phyloP scores from a whole-genome alignment of 2,329 filamentous ascomycete genomes.

The Sordariomycetes sp. region DNA sequence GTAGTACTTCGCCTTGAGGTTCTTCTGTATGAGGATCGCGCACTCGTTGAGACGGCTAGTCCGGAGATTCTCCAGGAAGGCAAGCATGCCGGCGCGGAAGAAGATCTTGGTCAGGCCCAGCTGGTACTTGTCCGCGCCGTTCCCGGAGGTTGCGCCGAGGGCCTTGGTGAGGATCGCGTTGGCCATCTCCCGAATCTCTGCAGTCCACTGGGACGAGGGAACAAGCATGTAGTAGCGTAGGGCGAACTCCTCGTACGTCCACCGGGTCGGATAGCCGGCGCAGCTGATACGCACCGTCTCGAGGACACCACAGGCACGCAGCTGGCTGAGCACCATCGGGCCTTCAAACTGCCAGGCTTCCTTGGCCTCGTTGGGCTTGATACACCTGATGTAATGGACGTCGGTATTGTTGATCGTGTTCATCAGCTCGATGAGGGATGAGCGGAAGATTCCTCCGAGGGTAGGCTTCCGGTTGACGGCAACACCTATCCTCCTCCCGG shows the following conservation, averaged over 20 bases:
- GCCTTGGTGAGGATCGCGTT: conserved; percentile 84
- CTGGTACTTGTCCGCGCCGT: conserved; percentile 86
- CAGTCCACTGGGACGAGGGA: conserved; percentile 78
- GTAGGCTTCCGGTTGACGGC: conserved; percentile 94
- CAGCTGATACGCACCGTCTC: conserved; percentile 97
- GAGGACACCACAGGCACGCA: conserved; percentile 95
- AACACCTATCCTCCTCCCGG: conserved; percentile 76
- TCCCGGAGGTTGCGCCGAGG: conserved; percentile 61
- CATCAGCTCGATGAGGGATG: conserved; percentile 96
- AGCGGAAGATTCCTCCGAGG: conserved; percentile 96
- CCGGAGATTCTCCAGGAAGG: conserved; percentile 88
- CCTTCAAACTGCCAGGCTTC: conserved; percentile 97
- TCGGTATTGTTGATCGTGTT: conserved; percentile 94
- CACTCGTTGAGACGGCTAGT: conserved; percentile 85
- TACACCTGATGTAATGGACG: conserved; percentile 97
- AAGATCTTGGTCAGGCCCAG: conserved; percentile 97
- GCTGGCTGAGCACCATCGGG: conserved; percentile 94
- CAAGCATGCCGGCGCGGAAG: conserved; percentile 97
- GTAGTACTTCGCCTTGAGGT: conserved; percentile 89
- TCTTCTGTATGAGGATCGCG: conserved; percentile 98
- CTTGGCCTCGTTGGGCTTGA: conserved; percentile 97
- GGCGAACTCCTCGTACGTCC: conserved; percentile 98
- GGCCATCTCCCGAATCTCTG: conserved; percentile 88
- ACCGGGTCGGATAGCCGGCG: conserved; percentile 91
- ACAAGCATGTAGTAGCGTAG: conserved; percentile 97